A percentile compares a stretch with the other conserved stretches of the same genome.
phyloP scores from a whole-genome alignment of 441 rosid species.

The Pelargonium myrrhifolium region DNA sequence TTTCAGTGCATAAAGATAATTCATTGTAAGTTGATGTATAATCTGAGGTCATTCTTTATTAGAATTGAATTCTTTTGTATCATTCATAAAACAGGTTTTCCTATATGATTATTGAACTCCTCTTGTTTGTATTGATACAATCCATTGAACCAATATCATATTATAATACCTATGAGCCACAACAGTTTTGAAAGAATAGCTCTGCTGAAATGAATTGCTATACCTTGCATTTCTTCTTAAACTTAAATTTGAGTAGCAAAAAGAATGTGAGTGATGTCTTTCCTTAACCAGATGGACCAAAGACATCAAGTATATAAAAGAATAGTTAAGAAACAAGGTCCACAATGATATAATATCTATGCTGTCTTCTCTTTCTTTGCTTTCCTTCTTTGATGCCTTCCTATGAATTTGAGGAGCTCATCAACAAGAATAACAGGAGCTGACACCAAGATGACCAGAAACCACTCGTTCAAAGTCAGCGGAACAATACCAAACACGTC shows the following conservation, averaged over 20 bases:
- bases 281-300: background rate
- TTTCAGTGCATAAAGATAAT: conserved; percentile 1
- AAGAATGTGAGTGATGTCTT: background rate
- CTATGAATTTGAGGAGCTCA: conserved; percentile 69
- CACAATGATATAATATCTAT: background rate
- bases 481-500: conserved; percentile 77
- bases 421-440: conserved; percentile 79
- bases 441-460: conserved; percentile 64
- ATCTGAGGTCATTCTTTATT: background rate
- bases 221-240: too few relatives aligned
- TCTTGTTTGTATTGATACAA: background rate
- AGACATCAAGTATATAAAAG: conserved; percentile 12
- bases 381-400: conserved; percentile 44
- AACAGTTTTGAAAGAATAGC: too few relatives aligned
- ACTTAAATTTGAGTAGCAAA: too few relatives aligned
- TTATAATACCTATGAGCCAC: too few relatives aligned
- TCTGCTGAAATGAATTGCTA: too few relatives aligned
- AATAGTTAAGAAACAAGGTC: background rate
- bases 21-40: conserved; percentile 10
- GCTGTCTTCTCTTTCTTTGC: conserved; percentile 40
- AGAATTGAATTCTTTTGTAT: conserved; percentile 13
- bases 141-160: too few relatives aligned
- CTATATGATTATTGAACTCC: too few relatives aligned
- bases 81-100: background rate
- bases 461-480: conserved; percentile 78